Evolutionary conservation across 352 stramenopile genomes (phyloP), one percentile per base, ranked within the genome.

Genomic region (Aphanomyces euteiches): DNA sequence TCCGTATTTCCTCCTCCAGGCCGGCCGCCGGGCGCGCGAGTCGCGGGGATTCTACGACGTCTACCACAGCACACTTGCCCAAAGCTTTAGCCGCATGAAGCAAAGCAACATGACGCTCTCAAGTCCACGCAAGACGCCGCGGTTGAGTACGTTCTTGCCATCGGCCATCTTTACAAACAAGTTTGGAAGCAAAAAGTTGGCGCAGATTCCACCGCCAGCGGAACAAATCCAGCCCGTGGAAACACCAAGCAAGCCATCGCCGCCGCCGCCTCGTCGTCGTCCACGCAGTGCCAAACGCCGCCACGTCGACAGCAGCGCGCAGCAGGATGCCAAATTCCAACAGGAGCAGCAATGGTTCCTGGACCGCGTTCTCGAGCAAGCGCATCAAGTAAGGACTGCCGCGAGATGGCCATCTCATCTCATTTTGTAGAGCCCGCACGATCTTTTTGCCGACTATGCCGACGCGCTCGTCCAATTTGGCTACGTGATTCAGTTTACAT

Each of bases 401-500:
- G 12, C 15, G 13, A 17, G 3, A 34, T 1, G n/a, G 48, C 48
- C 19, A 47, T 7, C 34, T 69, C 53, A 13, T 3, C 3, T 1
- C 10, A 12, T n/a, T n/a, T n/a, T 38, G 40, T 73, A 73, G 56
- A 58, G 38, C 5, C 67, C 64, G 15, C 64, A 70, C 40, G 64
- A 70, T 50, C 59, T 36, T 17, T 73, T 73, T 60, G 56, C 67
- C 48, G 67, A 73, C 28, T 73, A 73, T 36, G 67, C 67, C 48
- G 67, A 73, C 59, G 67, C 53, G 56, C 50, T 56, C 5, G 67
- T 73, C 15, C 67, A 73, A 39, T 73, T 73, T 38, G 67, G 67
- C 38, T 73, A 73, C 39, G 67, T 73, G 48, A 48, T 7, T 17
- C 67, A 73, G 41, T 73, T 73, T 39, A 69, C 67, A 34, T 73